Evolutionary conservation across 345 rosid species (phyloP).

Genomic region (Eucalyptus cloeziana): DNA sequence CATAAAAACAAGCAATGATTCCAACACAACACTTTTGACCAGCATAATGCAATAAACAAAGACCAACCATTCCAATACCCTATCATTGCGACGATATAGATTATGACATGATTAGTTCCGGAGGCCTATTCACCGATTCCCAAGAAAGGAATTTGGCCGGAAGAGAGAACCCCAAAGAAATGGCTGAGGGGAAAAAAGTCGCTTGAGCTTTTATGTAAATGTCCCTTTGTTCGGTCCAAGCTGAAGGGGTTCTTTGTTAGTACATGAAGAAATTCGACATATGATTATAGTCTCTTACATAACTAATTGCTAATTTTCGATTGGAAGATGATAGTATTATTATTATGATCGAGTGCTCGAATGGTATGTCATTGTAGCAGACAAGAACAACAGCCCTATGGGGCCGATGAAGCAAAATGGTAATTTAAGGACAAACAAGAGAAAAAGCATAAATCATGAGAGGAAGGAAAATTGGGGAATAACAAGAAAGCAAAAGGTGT

Average conservation of each 20-base stretch:
- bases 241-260: neutral
- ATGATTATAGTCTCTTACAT: neutral
- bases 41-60: neutral
- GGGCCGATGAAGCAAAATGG: neutral
- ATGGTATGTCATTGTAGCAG: neutral
- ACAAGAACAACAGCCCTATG: neutral
- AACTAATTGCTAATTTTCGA: neutral
- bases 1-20: neutral
- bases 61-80: neutral
- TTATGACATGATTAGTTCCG: neutral
- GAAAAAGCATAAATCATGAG: neutral
- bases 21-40: neutral
- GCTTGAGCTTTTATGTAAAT: neutral
- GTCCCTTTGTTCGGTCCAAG: neutral
- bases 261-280: neutral
- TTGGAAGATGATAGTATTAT: neutral
- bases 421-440: neutral
- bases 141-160: neutral
- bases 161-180: neutral
- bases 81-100: neutral
- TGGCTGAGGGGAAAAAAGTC: neutral
- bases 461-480: neutral
- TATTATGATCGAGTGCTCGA: neutral
- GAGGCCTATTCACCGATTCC: neutral
- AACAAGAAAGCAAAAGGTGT: neutral